Evolutionary conservation across 306 rosid species (phyloP), one percentile per base, ranked within the genome.

Genomic region (Malus sieversii): DNA sequence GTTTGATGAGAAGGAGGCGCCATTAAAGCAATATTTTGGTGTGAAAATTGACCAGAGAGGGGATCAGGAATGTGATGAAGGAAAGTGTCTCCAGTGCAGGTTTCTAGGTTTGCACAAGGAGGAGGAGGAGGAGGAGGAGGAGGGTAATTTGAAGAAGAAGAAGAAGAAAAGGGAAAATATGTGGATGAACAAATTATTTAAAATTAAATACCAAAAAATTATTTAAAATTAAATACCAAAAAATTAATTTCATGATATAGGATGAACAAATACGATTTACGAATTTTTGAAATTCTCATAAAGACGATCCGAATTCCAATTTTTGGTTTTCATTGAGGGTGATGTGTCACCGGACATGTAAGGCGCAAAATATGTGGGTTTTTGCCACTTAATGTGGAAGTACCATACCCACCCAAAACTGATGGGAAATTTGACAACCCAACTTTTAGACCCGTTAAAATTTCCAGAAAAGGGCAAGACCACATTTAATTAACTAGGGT

Each of bases 341-440:
- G 38, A 63, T 15, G n/a, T 33, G 75, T 29, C 22, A 57, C 63
- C 74, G 77, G 82, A 27, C 74, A 83, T 80, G 81, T 80, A 30
- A 65, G 3, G 35, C 42, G 69, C 79, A 86, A 79, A 75, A 82
- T 51, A 10, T 75, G 82, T 84, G 86, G 86, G 85, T 81, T 75
- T 83, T 76, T 86, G 86, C 84, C 77, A 73, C 86, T 66, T 71
- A 72, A 66, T 42, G 81, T 78, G 79, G 51, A 40, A 67, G 60
- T 79, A 67, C 52, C 62, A 67, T 38, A 48, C 65, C 72, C 22
- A 61, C 18, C 22, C 42, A 5, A 20, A 10, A 27, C 66, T 27
- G 66, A 25, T 61, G 38, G 66, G 66, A 16, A 13, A 61, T 27
- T 61, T 64, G 22, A 64, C 68, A 64, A 64, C 44, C 44, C 68